Evolutionary conservation across 805 yeast species (phyloP).

Genomic region (Starmerella potacharoeniae): DNA sequence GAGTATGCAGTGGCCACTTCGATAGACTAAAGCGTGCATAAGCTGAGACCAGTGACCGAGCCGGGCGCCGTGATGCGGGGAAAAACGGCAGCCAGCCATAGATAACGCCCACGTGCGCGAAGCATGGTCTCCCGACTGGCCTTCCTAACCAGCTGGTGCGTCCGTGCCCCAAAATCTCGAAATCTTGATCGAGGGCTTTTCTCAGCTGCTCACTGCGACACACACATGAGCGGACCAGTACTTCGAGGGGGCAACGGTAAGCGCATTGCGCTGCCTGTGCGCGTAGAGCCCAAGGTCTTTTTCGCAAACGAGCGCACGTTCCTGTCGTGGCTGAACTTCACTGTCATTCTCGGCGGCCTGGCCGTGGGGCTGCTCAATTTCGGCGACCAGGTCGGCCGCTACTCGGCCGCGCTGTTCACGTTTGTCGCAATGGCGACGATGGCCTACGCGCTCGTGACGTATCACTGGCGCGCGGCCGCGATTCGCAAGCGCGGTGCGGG

Average conservation of each 20-base stretch:
- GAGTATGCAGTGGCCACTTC: no score
- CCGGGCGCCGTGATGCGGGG: no score
- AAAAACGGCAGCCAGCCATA: not conserved
- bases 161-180: no score
- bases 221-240: constrained; percentile 40
- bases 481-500: constrained; percentile 96
- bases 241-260: constrained; percentile 68
- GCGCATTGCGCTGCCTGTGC: constrained; percentile 92
- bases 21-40: no score
- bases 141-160: not conserved
- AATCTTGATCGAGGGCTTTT: no score
- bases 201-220: not conserved
- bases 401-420: constrained; percentile 89
- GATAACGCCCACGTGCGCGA: constrained; percentile 1
- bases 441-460: constrained; percentile 89
- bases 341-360: constrained; percentile 93
- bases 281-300: constrained; percentile 98
- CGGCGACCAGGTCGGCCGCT: constrained; percentile 87
- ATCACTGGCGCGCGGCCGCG: constrained; percentile 99
- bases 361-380: constrained; percentile 93
- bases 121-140: not conserved
- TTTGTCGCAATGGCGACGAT: constrained; percentile 95
- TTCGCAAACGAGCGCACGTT: constrained; percentile 98
- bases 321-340: constrained; percentile 95
- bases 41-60: no score